Base-by-base conservation (phyloP, 805 yeast genomes). In the Kuraishia ogatae region DNA sequence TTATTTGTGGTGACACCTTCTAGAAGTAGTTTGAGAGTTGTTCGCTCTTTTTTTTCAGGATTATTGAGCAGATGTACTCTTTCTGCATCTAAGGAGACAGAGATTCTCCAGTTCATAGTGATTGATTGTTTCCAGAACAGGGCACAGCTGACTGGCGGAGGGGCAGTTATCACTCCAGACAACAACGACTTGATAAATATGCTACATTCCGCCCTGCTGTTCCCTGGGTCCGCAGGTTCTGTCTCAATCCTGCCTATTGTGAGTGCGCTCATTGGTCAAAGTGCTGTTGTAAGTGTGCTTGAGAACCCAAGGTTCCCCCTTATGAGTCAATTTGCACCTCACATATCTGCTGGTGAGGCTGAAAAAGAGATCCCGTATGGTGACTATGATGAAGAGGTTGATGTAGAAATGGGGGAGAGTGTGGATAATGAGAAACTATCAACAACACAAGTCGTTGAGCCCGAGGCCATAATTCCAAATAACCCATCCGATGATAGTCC, bases 251-350 rank as follows among this genome's bases (percentile, higher is more conserved):
- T 88, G 57, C 96, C 97, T 8, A 81, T 92, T 56, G 85, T 87
- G 1, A 67, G 81, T 13, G 70, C 74, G 1, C 63, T 87, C 5
- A 65, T 86, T 57, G 75, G 74, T 2, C 67, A 76, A 15, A 66
- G 71, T 48, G 78, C 74, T 8, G 64, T 80, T 21, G 65, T 84
- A 48, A 81, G 88, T 62, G 73, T 86, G 1, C 74, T 89, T 61
- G 77, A 81, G 54, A 86, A 87, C 62, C 96, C 97, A 48, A 75
- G 94, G 62, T 80, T 89, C 61, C 96, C 97, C 2, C 50, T 68
- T n/a, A 54, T 68, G 15, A 62, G 69, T 11, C 57, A 53, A 26
- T 55, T 57, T 35, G 53, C 49, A 19, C n/a, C 48, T 2, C 20
- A n/a, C 28, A 19, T n/a, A 17, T 28, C 26, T 17, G 24, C 46